These are phyloP conservation scores for Botrytis elliptica DNA, from an alignment of 2,329 filamentous ascomycete species.

Conservation along the genomic window DNA sequence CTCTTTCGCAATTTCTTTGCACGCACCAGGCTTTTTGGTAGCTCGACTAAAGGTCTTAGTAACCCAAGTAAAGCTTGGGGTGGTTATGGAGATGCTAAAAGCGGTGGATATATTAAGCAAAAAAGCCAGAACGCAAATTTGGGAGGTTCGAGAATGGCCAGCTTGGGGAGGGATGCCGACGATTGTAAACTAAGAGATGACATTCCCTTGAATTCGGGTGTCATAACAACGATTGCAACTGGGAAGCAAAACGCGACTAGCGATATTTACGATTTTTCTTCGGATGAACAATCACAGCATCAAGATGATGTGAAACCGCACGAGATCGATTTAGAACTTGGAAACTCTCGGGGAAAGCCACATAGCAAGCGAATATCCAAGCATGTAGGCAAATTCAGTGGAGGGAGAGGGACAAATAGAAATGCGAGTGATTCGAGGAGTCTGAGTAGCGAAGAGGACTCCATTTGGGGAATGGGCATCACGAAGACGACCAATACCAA, in stretches of 20 bases:
- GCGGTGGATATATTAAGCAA: constrained; percentile 8
- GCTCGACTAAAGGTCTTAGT: not conserved
- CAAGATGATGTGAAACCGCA: not conserved
- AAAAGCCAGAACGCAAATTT: not conserved
- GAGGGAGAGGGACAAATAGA: not conserved
- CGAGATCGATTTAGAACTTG: constrained; percentile 4
- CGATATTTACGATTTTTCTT: not conserved
- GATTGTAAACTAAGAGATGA: not conserved
- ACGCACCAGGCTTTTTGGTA: constrained; percentile 2
- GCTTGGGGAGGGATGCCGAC: not conserved
- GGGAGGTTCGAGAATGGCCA: not conserved
- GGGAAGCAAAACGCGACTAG: not conserved
- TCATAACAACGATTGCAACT: not conserved
- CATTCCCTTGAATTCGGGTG: not conserved
- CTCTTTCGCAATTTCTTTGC: constrained; percentile 36
- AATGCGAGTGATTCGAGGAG: not conserved
- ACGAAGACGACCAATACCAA: constrained; percentile 14
- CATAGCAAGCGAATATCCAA: not conserved
- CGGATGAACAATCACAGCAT: not conserved
- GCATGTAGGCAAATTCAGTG: not conserved
- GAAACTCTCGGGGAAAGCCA: not conserved
- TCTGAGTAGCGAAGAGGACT: not conserved
- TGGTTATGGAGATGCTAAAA: not conserved
- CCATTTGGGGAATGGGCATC: constrained; percentile 4
- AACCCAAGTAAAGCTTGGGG: not conserved